Percentiles rank a stretch among this genome's conserved stretches.
Conservation (phyloP, 2,329 filamentous ascomycete genomes). For the Colletotrichum lupini region DNA sequence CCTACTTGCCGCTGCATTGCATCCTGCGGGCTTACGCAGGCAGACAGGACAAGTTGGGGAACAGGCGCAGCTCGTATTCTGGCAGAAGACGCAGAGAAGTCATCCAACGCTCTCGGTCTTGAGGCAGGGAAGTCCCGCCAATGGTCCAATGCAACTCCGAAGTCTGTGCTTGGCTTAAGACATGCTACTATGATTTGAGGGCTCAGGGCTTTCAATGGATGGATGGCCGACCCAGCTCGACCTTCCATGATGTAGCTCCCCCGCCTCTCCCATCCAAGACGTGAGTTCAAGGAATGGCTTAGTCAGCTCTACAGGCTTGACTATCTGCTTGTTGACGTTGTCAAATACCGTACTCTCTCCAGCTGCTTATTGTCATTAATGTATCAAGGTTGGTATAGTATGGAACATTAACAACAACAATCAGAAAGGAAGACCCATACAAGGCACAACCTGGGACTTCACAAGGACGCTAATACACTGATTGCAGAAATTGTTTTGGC, state of each 20-base stretch:
- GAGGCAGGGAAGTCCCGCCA: slow-evolving; percentile 11
- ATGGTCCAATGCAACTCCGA: neutral
- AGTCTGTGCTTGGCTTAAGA: slow-evolving; percentile 23
- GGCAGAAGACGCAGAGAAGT: slow-evolving; percentile 7
- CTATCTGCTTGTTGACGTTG: neutral
- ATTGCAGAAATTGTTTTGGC: neutral
- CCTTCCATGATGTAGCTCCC: neutral
- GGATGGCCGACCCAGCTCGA: neutral
- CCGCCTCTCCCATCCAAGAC: neutral
- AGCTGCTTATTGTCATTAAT: neutral
- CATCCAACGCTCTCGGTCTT: neutral
- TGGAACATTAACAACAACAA: neutral
- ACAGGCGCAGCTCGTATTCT: slow-evolving; percentile 1
- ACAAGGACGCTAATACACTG: neutral
- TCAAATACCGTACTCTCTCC: neutral
- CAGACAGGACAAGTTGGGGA: neutral
- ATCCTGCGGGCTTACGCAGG: neutral
- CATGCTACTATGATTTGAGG: slow-evolving; percentile 16
- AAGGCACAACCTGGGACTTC: neutral
- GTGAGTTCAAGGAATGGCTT: neutral
- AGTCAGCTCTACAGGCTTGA: neutral
- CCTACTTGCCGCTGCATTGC: neutral
- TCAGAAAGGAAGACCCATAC: neutral
- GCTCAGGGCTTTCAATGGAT: slow-evolving; percentile 1
- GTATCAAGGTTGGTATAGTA: too few relatives aligned